These are phyloP conservation scores for Chrysoporthe puriensis DNA, from an alignment of 2,329 filamentous ascomycete species.

Conservation along the genomic window DNA sequence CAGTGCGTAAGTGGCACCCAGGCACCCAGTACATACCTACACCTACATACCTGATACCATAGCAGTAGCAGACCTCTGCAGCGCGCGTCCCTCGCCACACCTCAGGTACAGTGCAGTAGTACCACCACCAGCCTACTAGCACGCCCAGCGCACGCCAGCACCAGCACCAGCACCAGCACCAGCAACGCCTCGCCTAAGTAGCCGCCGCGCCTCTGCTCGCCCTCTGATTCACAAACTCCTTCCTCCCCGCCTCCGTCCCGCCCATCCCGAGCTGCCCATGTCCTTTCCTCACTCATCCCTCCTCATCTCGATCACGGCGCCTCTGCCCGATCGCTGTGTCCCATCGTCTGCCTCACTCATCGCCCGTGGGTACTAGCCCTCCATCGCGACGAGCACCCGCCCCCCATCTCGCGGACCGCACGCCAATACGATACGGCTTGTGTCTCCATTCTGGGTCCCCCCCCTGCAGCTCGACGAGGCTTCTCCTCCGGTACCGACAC, in stretches of 20 bases:
- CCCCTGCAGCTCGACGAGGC: not conserved
- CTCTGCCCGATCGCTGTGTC: conserved; percentile 17
- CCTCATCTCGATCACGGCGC: conserved; percentile 13
- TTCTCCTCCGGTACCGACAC: not conserved
- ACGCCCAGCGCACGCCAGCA: too few species aligned
- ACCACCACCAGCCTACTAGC: too few species aligned
- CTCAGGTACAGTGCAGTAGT: not conserved
- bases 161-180: too few species aligned
- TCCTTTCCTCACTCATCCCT: not conserved
- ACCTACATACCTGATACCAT: too few species aligned
- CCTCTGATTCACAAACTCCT: not conserved
- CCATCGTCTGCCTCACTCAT: not conserved
- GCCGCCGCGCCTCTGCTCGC: not conserved
- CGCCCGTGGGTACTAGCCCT: conserved; percentile 2
- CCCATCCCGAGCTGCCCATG: not conserved
- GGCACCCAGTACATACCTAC: too few species aligned
- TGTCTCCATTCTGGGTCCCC: not conserved
- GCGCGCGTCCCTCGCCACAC: not conserved
- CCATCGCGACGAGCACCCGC: not conserved
- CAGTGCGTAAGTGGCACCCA: too few species aligned
- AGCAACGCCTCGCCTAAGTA: too few species aligned
- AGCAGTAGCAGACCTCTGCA: too few species aligned
- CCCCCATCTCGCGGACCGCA: not conserved
- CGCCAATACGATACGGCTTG: not conserved
- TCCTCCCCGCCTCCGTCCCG: not conserved